These are phyloP conservation scores for Neoscytalidium dimidiatum DNA, from an alignment of 2,329 filamentous ascomycete genomes.

Conservation along the genomic window DNA sequence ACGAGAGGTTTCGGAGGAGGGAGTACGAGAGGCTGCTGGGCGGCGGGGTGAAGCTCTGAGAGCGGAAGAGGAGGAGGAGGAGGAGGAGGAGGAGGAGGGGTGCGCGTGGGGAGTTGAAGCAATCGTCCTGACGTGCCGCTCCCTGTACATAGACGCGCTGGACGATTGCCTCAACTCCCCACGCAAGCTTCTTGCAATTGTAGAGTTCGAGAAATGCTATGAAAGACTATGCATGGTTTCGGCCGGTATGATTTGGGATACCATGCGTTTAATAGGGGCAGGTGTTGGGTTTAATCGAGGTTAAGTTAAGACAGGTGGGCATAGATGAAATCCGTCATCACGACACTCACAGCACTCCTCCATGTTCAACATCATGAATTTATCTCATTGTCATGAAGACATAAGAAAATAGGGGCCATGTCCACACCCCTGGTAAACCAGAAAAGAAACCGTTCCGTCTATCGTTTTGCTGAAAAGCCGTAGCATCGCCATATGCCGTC, in stretches of 20 bases:
- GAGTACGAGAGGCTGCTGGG: constrained; percentile 7
- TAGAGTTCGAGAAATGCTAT: too few relatives aligned
- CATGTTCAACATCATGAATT: background rate
- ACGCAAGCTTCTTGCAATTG: too few relatives aligned
- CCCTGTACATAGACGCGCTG: too few relatives aligned
- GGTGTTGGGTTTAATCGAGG: background rate
- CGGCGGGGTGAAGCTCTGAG: constrained; percentile 15
- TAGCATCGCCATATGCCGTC: constrained; percentile 1
- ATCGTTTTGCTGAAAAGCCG: constrained; percentile 5
- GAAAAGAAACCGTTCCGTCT: constrained; percentile 15
- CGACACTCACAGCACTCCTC: background rate
- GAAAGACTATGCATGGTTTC: too few relatives aligned
- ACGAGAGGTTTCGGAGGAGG: constrained; percentile 3
- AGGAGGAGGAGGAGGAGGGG: too few relatives aligned
- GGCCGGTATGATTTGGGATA: too few relatives aligned
- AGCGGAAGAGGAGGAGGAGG: too few relatives aligned
- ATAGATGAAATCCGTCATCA: background rate
- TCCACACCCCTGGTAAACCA: background rate
- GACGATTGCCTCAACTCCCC: too few relatives aligned
- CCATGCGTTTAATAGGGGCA: too few relatives aligned
- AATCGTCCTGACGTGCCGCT: too few relatives aligned
- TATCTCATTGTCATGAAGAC: background rate
- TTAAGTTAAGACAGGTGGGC: background rate
- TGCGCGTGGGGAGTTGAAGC: too few relatives aligned
- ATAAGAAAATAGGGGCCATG: background rate